These are phyloP conservation scores for Backusella liffmaniae DNA, from an alignment of 192 early-diverging fungal genomes.

Conservation along the genomic window DNA sequence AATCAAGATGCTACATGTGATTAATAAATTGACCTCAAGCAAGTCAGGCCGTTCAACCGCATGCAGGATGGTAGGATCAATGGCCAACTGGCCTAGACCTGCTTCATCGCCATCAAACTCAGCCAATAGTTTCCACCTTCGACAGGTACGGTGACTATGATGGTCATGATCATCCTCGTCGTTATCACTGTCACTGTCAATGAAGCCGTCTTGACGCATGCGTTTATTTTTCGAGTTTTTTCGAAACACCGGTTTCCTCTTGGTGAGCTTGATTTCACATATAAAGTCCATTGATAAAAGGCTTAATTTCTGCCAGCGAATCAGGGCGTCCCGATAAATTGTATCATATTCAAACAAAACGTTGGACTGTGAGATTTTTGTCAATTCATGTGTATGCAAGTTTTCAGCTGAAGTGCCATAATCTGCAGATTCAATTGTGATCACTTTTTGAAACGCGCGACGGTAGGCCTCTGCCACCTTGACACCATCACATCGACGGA, in stretches of 20 bases:
- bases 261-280: conserved; percentile 25
- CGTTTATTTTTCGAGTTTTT: conserved; percentile 2
- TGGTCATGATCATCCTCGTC: conserved; percentile 15
- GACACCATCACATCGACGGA: not conserved
- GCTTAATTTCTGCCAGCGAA: conserved; percentile 35
- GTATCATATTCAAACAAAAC: conserved; percentile 33
- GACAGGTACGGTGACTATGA: conserved; percentile 1
- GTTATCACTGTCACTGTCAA: conserved; percentile 20
- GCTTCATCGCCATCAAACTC: conserved; percentile 6
- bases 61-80: not conserved
- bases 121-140: conserved; percentile 8
- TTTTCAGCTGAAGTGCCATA: not conserved
- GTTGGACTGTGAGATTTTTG: conserved; percentile 9
- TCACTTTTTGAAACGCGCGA: conserved; percentile 34
- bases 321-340: conserved; percentile 8
- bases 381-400: conserved; percentile 2
- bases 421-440: conserved; percentile 22
- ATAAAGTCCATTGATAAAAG: conserved; percentile 30
- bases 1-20: conserved; percentile 30
- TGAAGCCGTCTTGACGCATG: not conserved
- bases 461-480: conserved; percentile 29
- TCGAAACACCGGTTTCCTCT: not conserved
- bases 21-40: conserved; percentile 17
- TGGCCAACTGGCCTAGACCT: not conserved
- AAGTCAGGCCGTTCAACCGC: not conserved